Conservation (phyloP, 2,329 filamentous ascomycete genomes). For the Fusarium paranaense region DNA sequence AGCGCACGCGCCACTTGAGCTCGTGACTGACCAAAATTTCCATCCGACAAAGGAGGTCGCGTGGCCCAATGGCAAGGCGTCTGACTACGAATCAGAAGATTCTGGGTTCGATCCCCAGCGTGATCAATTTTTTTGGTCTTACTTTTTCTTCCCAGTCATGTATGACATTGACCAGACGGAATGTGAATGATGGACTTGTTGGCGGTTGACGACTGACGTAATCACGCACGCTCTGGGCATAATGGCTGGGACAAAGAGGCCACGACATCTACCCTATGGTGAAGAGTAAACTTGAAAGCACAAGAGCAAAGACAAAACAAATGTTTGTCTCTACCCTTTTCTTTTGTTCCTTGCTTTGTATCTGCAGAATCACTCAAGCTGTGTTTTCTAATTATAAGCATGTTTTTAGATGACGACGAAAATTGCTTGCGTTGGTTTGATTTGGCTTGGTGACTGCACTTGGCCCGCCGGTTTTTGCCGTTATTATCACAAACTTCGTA, state of each 20-base stretch:
- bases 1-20: background rate
- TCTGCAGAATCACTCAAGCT: rapidly evolving
- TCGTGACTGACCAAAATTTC: background rate
- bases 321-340: background rate
- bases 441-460: background rate
- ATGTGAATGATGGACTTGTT: background rate
- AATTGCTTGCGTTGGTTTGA: background rate
- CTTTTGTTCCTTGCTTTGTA: background rate
- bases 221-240: background rate
- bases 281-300: background rate
- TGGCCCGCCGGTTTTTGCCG: rapidly evolving
- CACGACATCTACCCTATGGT: background rate
- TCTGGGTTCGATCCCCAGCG: conserved; percentile 47
- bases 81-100: conserved; percentile 51
- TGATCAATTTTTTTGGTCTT: conserved; percentile 32
- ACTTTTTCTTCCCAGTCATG: background rate
- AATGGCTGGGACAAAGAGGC: background rate
- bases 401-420: background rate
- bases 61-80: conserved; percentile 50
- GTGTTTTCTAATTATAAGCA: no score
- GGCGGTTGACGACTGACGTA: background rate
- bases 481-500: no score
- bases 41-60: conserved; percentile 17
- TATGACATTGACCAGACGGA: background rate
- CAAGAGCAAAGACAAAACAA: background rate